Base-by-base conservation (phyloP, 2,329 filamentous ascomycete genomes). In the Botrytis sinoallii region DNA sequence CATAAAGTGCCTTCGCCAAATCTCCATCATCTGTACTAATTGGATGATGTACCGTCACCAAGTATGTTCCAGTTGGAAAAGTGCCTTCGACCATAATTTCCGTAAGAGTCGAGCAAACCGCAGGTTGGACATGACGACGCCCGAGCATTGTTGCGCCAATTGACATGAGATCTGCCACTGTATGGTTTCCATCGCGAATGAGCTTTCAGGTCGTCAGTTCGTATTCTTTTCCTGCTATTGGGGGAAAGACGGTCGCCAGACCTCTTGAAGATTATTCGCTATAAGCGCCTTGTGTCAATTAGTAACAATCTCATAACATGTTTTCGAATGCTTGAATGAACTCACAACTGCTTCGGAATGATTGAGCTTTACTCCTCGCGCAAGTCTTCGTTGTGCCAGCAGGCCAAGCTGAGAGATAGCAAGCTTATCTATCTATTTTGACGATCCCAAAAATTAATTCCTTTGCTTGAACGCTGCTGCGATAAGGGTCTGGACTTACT, bases 31-130 rank as follows among this genome's bases (percentile, higher is more conserved):
- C 92, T 75, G 90, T 91, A 77, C 90, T 90, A 82, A 98, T 92
- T 40, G 95, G 95, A 81, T 97, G 90, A 83, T 97, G 94, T 29
- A 98, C 93, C 0, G 95, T 98, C 52, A 98, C 95, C 59, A 98
- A 90, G 81, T 97, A 98, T 2, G 95, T 97, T 72, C 95, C 95
- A 10, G 89, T 92, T 42, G 90, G 91, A 81, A 98, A 98, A 2
- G 95, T 98, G 74, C 95, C 95, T 84, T 98, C 95, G 77, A 98
- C 93, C 86, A 97, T 94, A 78, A 98, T 88, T 84, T 97, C 92
- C 74, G 89, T 87, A 61, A 98, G 88, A 4, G 93, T 94, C 60
- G 88, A 87, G 74, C 91, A 89, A 38, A 98, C 95, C 18, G 92
- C 90, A 35, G 95, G 94, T 61, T 94, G 86, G 75, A 98, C 95